A percentile compares a stretch with the other conserved stretches of the same genome.
These are phyloP conservation scores for Zygotorulaspora sp. DNA, from an alignment of 805 yeast species.

Conservation along the genomic window DNA sequence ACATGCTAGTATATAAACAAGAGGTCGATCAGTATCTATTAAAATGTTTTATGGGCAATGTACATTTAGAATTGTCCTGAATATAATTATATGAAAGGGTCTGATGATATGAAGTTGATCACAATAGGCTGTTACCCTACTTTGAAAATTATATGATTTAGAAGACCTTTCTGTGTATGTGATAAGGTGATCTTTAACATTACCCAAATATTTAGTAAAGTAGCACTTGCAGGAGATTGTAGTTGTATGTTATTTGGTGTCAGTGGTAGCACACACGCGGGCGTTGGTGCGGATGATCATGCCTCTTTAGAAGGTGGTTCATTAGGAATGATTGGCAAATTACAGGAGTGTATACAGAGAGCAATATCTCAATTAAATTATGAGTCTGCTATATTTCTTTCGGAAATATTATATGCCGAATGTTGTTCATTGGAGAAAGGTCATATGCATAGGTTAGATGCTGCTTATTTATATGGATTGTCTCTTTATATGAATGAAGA, in stretches of 20 bases:
- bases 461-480: slow-evolving; percentile 65
- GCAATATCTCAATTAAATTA: slow-evolving; percentile 28
- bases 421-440: slow-evolving; percentile 25
- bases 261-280: slow-evolving; percentile 6
- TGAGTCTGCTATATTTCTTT: slow-evolving; percentile 76
- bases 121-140: no score
- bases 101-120: no score
- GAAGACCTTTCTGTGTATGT: no score
- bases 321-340: slow-evolving; percentile 13
- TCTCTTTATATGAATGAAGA: slow-evolving; percentile 56
- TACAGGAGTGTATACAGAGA: slow-evolving; percentile 19
- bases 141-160: no score
- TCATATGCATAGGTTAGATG: slow-evolving; percentile 43
- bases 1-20: no score
- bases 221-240: no score
- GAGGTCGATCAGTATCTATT: no score
- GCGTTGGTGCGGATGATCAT: slow-evolving; percentile 11
- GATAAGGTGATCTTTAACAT: no score
- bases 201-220: no score
- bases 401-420: slow-evolving; percentile 75
- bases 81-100: no score
- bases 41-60: no score
- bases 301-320: slow-evolving; percentile 9
- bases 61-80: no score
- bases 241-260: slow-evolving; percentile 11